phyloP scores from a whole-genome alignment of 2,329 filamentous ascomycete genomes.

The Penicillium freii region DNA sequence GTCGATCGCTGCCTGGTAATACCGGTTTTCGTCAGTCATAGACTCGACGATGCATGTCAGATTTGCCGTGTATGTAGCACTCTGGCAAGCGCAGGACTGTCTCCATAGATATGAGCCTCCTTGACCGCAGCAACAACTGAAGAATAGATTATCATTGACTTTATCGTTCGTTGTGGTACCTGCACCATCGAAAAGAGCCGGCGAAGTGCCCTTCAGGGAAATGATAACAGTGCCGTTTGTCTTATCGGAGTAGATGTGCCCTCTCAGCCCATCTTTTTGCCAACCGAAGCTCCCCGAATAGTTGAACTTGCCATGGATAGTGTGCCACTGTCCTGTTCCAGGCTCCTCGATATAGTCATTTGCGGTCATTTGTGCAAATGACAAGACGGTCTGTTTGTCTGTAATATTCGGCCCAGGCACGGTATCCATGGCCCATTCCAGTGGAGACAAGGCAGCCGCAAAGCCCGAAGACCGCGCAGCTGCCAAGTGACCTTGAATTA shows the following conservation, averaged over 20 bases:
- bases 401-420: conserved; percentile 76
- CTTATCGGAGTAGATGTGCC: conserved; percentile 88
- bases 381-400: conserved; percentile 80
- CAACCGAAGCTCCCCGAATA: conserved; percentile 88
- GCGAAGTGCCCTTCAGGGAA: conserved; percentile 85
- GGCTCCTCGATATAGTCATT: conserved; percentile 82
- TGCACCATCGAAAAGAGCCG: conserved; percentile 92
- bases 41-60: conserved; percentile 79
- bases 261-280: conserved; percentile 82
- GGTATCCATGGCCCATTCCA: conserved; percentile 80
- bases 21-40: conserved; percentile 77
- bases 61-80: conserved; percentile 84
- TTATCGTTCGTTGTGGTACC: conserved; percentile 98
- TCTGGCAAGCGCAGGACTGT: conserved; percentile 90
- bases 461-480: conserved; percentile 67
- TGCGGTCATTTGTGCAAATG: conserved; percentile 81
- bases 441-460: conserved; percentile 65
- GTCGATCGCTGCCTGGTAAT: conserved; percentile 85
- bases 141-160: conserved; percentile 95
- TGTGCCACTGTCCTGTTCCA: conserved; percentile 74
- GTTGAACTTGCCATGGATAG: conserved; percentile 77
- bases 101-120: conserved; percentile 87
- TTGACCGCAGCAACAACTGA: conserved; percentile 95
- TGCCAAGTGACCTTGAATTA: conserved; percentile 75
- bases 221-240: conserved; percentile 85